A percentile compares a stretch with the other conserved stretches of the same genome.
Evolutionary conservation across 345 rosid genomes (phyloP).

Genomic region (Syzygium aromaticum): DNA sequence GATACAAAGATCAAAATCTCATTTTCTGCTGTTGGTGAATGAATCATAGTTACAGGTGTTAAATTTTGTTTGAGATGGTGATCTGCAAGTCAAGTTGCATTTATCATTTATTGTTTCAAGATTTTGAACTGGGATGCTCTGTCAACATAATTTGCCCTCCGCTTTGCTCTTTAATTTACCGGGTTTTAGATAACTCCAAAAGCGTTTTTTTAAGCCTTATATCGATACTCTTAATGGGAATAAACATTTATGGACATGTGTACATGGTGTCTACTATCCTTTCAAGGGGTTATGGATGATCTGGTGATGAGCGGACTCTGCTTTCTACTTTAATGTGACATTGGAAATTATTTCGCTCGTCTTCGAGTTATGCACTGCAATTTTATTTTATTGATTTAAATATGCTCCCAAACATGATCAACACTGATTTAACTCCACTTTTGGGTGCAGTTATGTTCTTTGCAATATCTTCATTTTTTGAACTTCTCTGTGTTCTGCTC

Average conservation of each 20-base stretch:
- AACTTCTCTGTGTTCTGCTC: conserved; percentile 56
- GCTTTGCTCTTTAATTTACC: neutral
- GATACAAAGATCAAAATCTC: neutral
- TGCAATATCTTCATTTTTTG: conserved; percentile 44
- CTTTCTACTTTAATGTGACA: neutral
- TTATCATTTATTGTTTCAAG: neutral
- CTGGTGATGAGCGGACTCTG: neutral
- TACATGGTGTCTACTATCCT: neutral
- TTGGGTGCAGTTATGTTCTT: conserved; percentile 49
- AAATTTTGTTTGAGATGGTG: neutral
- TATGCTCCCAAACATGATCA: neutral
- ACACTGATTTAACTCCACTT: neutral
- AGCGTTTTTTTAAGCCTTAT: neutral
- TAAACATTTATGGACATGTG: neutral
- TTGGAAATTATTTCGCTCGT: neutral
- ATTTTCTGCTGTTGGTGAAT: neutral
- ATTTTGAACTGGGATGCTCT: fast-evolving
- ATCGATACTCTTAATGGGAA: neutral
- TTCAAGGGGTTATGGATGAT: neutral
- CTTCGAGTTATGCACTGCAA: neutral
- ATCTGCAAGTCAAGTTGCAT: neutral
- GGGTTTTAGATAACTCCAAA: neutral
- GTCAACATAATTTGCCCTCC: neutral
- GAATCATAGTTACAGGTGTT: neutral
- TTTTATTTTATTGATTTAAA: too few relatives aligned